Conservation (phyloP, 1,139 yeast genomes). For the Magnusiomyces sp. region DNA sequence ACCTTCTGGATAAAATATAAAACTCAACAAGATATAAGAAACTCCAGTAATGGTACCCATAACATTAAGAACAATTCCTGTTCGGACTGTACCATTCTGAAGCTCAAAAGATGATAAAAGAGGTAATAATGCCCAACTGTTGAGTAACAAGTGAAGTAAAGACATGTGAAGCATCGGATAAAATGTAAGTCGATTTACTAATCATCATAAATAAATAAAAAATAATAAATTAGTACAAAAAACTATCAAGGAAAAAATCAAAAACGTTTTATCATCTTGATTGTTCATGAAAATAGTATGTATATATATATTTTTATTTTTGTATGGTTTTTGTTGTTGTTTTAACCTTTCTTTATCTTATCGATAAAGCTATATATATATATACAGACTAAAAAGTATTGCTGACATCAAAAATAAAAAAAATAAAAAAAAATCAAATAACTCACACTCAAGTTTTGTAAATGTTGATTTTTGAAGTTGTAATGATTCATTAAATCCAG, state of each 20-base stretch:
- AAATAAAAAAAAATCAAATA: not conserved
- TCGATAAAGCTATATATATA: not conserved
- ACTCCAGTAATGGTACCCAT: slow-evolving; percentile 66
- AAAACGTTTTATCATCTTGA: too few species aligned
- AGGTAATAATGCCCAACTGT: slow-evolving; percentile 54
- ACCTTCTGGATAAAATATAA: slow-evolving; percentile 44
- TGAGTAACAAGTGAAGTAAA: slow-evolving; percentile 55
- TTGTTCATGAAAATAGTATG: too few species aligned
- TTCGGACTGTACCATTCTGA: slow-evolving; percentile 74
- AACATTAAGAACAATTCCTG: slow-evolving; percentile 72
- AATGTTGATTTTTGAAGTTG: slow-evolving; percentile 51
- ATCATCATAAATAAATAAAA: not conserved
- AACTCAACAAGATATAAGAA: slow-evolving; percentile 52
- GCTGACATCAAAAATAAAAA: not conserved
- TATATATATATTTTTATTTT: not conserved
- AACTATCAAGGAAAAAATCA: too few species aligned
- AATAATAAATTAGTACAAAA: too few species aligned
- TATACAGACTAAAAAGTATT: not conserved
- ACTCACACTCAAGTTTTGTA: slow-evolving; percentile 40
- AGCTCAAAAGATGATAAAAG: slow-evolving; percentile 58
- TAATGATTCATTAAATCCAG: slow-evolving; percentile 33
- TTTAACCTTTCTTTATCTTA: too few species aligned
- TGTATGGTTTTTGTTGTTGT: too few species aligned
- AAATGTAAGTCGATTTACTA: slow-evolving; percentile 55
- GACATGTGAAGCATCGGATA: slow-evolving; percentile 66